phyloP scores from a whole-genome alignment of 441 rosid genomes.

The Eruca vesicaria region DNA sequence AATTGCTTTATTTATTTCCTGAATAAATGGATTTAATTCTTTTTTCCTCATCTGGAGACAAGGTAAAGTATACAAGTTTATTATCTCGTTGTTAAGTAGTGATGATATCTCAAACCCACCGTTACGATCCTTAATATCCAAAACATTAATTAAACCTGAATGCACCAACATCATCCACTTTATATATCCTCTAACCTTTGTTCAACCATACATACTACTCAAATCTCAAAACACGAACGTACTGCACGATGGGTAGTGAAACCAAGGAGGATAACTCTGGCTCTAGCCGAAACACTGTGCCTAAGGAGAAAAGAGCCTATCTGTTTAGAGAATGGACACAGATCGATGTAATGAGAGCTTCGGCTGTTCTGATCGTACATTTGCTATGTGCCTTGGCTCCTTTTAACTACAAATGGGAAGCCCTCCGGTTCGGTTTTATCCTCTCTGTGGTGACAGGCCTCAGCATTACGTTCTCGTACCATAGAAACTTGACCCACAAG shows the following conservation, averaged over 20 bases:
- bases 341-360: slow-evolving; percentile 50
- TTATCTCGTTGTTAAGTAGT: slow-evolving; percentile 25
- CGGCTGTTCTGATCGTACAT: slow-evolving; percentile 53
- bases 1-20: neutral
- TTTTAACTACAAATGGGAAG: slow-evolving; percentile 64
- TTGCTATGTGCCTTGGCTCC: slow-evolving; percentile 64
- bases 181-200: neutral
- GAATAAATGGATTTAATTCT: neutral
- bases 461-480: slow-evolving; percentile 78
- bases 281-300: slow-evolving; percentile 31
- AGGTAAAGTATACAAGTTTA: slow-evolving; percentile 14
- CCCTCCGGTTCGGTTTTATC: slow-evolving; percentile 52
- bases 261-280: slow-evolving; percentile 17
- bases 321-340: slow-evolving; percentile 63
- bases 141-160: neutral
- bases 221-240: slow-evolving; percentile 9
- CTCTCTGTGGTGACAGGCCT: slow-evolving; percentile 57
- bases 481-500: slow-evolving; percentile 77
- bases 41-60: neutral
- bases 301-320: slow-evolving; percentile 37
- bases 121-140: slow-evolving; percentile 16
- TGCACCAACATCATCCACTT: neutral
- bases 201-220: neutral
- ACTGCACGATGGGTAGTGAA: slow-evolving; percentile 17
- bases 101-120: slow-evolving; percentile 26